phyloP scores from a whole-genome alignment of 768 basidiomycete genomes.

The Termitomyces sp. region DNA sequence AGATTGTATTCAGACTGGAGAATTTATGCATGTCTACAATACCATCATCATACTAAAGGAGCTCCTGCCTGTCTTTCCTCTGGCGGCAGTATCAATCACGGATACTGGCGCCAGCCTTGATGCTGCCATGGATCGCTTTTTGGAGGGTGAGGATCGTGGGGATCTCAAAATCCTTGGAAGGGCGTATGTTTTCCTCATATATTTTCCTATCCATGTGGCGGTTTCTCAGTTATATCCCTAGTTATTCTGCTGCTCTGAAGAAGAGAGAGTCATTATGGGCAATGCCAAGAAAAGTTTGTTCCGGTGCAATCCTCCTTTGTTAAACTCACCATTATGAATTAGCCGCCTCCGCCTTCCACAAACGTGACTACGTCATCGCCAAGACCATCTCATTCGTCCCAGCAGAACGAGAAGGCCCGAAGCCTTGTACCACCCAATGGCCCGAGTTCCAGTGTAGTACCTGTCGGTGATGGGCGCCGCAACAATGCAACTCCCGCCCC shows the following conservation, averaged over 20 bases:
- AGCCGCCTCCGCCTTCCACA: conserved; percentile 3
- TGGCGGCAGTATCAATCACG: conserved; percentile 42
- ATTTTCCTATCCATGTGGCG: not conserved
- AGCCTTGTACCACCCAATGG: conserved; percentile 32
- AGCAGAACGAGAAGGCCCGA: conserved; percentile 24
- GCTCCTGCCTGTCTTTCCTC: conserved; percentile 83
- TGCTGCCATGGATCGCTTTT: conserved; percentile 54
- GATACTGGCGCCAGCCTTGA: conserved; percentile 52
- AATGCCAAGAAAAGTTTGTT: conserved; percentile 26
- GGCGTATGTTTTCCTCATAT: conserved; percentile 43
- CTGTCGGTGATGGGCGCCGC: conserved; percentile 31
- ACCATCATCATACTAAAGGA: conserved; percentile 92
- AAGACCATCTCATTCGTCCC: conserved; percentile 21
- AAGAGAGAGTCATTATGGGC: conserved; percentile 61
- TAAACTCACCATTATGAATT: not conserved
- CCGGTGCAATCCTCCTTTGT: not conserved
- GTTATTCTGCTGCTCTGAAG: conserved; percentile 71
- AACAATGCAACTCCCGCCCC: conserved; percentile 25
- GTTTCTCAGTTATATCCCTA: conserved; percentile 17
- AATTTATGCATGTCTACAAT: conserved; percentile 98
- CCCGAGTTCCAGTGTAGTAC: conserved; percentile 26
- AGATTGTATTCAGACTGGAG: conserved; percentile 78
- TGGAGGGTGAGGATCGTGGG: conserved; percentile 75
- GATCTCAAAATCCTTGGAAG: conserved; percentile 76
- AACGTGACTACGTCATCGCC: conserved; percentile 19